Base-by-base conservation (phyloP, 139 green algal species). In the Coelastrella sp. region DNA sequence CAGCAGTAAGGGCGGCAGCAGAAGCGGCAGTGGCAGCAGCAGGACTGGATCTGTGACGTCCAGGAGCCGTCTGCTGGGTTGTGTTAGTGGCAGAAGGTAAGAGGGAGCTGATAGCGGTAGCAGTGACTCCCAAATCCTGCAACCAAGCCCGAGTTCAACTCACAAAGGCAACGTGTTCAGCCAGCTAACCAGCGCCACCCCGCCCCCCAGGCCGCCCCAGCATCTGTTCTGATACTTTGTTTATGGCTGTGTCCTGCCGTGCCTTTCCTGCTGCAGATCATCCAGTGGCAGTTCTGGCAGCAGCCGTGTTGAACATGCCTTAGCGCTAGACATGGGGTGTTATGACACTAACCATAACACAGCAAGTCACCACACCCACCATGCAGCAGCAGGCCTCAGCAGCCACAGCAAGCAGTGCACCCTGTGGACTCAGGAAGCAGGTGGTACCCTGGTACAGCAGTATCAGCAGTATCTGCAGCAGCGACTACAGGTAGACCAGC, bases 401-500 rank as follows among this genome's bases (percentile, higher is more conserved):
- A 77, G 64, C 56, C 80, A 8, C 85, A 75, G 7, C 85, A 83
- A 23, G 7, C 82, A 58, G 20, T 61, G 23, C 11, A 47, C 19
- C 4, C 47, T 80, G 7, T 88, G 66, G 68, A 68, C 54, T 3
- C 11, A 16, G 4, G 83, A 80, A 19, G 13, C 6, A 22, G 83
- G 66, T 17, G 66, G 7, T 3, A 71, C 7, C n/a, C 68, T 88
- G 16, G 68, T 88, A 19, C 47, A 80, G 68, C 83, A 88, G 68
- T 68, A 88, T 17, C 83, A 88, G 66, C 66, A 80, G 17, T 88
- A 80, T 22, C 68, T 88, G 54, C 83, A 87, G 61, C 83, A 88
- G 66, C 68, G 80, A 61, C 32, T 65, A 56, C 82, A 87, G 82
- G 57, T 17, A 61, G 10, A 83, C 11, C 54, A 64, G 8, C 16